Evolutionary conservation across 2,329 filamentous ascomycete species (phyloP), one percentile per base, ranked within the genome.

Genomic region (Rutstroemia sp.): DNA sequence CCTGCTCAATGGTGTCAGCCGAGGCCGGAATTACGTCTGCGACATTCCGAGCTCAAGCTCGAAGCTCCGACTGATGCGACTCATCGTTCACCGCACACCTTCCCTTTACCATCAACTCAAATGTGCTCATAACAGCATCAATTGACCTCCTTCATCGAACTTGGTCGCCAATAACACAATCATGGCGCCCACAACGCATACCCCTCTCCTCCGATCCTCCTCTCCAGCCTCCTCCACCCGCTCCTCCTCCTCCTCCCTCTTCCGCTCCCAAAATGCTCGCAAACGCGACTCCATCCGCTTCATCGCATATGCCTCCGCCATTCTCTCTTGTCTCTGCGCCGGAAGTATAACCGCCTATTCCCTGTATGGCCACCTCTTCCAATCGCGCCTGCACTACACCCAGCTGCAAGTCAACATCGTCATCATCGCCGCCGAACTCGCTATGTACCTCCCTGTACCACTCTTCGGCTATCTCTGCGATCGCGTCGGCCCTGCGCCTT

Each of bases 291-390:
- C 67, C 9, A 61, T 57, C 12, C 62, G 68, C 56, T 69, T 69
- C 62, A 56, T 79, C 47, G 77, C 82, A 55, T 83, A 84, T 65
- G 61, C 77, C 27, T 74, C 75, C 21, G 77, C 82, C 27, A 76
- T 84, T 30, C 60, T 82, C 16, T 76, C 77, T 16, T 76, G 81
- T 14, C 79, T 96, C 34, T 94, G 89, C 70, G 92, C 91, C 30
- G 94, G 92, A 60, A 95, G 89, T 66, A 89, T 97, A 67, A 91
- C 90, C 50, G 88, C 91, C 49, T 99, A 94, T 75, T 96, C 91
- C 38, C 83, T 99, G 34, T 99, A 97, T 70, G 94, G 88, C 8
- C 92, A 89, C 63, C 78, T 95, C 48, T 90, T 99, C 74, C 89
- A 96, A 71, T 86, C 87, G 55, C 84, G 86, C 46, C 78, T 99